A percentile compares a stretch with the other conserved stretches of the same genome.
Conservation (phyloP, 2,329 filamentous ascomycete genomes). For the Penicillium sp. region DNA sequence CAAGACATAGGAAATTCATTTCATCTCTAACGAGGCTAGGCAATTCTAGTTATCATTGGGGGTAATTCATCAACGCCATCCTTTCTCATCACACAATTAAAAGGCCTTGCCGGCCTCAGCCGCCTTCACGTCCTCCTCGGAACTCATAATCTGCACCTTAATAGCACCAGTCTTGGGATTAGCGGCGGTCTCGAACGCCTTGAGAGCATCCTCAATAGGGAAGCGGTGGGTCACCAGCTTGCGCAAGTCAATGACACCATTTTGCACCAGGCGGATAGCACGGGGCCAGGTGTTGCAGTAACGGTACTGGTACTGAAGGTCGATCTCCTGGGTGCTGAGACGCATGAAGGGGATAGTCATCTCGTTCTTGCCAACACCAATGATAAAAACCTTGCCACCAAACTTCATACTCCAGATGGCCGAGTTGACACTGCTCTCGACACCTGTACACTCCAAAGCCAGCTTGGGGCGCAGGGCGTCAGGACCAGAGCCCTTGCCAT, state of each 20-base stretch:
- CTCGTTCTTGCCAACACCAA: conserved; percentile 92
- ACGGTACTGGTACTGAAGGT: conserved; percentile 94
- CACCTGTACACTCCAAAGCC: conserved; percentile 89
- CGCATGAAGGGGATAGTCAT: conserved; percentile 96
- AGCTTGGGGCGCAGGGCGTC: conserved; percentile 74
- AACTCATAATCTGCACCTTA: conserved; percentile 82
- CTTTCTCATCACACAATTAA: conserved; percentile 13
- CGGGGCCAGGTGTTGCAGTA: conserved; percentile 96
- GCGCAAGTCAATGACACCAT: conserved; percentile 76
- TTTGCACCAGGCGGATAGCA: conserved; percentile 83
- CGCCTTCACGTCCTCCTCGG: conserved; percentile 39
- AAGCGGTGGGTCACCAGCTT: conserved; percentile 88
- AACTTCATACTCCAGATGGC: conserved; percentile 92
- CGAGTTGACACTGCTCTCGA: conserved; percentile 81
- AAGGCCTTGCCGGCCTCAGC: conserved; percentile 32
- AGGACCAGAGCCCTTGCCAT: conserved; percentile 32
- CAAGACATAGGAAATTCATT: conserved; percentile 2
- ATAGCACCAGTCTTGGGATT: conserved; percentile 93
- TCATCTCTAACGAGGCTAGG: neutral
- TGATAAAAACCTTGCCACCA: conserved; percentile 94
- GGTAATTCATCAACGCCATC: conserved; percentile 9
- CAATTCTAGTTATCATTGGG: conserved; percentile 21
- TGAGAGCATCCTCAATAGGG: conserved; percentile 77
- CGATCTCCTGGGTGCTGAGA: conserved; percentile 84
- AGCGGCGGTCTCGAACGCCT: conserved; percentile 86